Evolutionary conservation across 106 monocot species (phyloP), one percentile per base, ranked within the genome.

Genomic region (Apostasia shenzhenica): DNA sequence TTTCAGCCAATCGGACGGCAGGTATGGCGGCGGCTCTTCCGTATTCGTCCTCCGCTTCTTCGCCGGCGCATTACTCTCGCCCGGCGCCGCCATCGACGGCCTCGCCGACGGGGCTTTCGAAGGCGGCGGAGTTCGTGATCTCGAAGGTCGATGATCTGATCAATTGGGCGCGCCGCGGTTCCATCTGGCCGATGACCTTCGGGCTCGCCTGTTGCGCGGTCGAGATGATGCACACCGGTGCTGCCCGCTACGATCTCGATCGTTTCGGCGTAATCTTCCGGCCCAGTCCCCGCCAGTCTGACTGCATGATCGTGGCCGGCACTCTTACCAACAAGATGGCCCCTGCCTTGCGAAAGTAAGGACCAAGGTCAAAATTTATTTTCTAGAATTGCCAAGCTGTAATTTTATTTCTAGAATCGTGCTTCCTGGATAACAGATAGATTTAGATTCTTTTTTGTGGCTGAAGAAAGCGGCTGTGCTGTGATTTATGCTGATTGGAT

Each of bases 161-260:
- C 72, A 99, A 99, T 69, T 99, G 92, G 97, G 92, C 97, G 1
- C 86, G 97, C 13, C 73, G 87, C 0, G 97, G 97, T 0, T 99
- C 90, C 45, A 80, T 90, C 81, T 90, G 90, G 90, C 90, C 90
- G 4, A 90, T 90, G 90, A 90, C 90, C 50, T 99, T 99, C 74
- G 97, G 97, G 5, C 87, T 99, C 44, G 97, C 97, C 0, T 99
- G 97, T 78, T 99, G 97, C 69, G 97, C 92, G 10, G 97, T 99
- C 8, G 97, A 99, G 90, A 99, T 99, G 97, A 99, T 99, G 97
- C 97, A 99, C 73, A 70, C 97, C 1, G 92, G 97, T 1, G 97
- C 97, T 2, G 71, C 92, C 1, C 78, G 97, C 13, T 99, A 99
- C 73, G 97, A 99, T 76, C 78, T 99, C 43, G 97, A 99, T 70